phyloP scores from a whole-genome alignment of 306 rosid genomes.

The Abrus pulchellus region DNA sequence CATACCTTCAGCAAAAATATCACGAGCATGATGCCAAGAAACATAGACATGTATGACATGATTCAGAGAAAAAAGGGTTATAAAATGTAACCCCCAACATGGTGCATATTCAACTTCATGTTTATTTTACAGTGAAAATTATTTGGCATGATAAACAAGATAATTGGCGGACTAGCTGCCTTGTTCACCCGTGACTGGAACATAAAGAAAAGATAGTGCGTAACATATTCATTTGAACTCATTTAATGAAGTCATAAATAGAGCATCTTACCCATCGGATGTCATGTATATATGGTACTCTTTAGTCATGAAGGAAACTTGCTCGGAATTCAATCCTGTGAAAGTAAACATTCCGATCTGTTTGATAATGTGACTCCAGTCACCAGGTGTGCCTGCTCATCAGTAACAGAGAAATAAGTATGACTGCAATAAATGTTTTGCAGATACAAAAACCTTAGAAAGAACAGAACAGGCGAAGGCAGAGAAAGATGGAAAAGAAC shows the following conservation, averaged over 20 bases:
- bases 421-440: not conserved
- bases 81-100: not conserved
- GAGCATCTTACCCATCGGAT: conserved; percentile 84
- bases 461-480: not conserved
- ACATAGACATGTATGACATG: not conserved
- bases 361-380: conserved; percentile 98
- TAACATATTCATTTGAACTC: conserved; percentile 38
- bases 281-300: conserved; percentile 97
- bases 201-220: conserved; percentile 1
- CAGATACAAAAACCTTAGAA: conserved; percentile 12
- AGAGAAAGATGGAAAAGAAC: conserved; percentile 24
- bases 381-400: conserved; percentile 92
- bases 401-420: conserved; percentile 11
- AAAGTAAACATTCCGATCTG: conserved; percentile 99
- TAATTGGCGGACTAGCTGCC: not conserved
- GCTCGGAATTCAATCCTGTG: conserved; percentile 88
- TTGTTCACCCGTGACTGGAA: not conserved
- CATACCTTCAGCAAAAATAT: not conserved
- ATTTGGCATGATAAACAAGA: conserved; percentile 9
- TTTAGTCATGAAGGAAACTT: conserved; percentile 92
- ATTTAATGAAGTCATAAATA: conserved; percentile 23
- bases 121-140: not conserved
- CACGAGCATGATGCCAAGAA: not conserved
- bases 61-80: conserved; percentile 1
- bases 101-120: not conserved